Evolutionary conservation across 2,329 filamentous ascomycete species (phyloP).

Genomic region (Dactylonectria macrodidyma): DNA sequence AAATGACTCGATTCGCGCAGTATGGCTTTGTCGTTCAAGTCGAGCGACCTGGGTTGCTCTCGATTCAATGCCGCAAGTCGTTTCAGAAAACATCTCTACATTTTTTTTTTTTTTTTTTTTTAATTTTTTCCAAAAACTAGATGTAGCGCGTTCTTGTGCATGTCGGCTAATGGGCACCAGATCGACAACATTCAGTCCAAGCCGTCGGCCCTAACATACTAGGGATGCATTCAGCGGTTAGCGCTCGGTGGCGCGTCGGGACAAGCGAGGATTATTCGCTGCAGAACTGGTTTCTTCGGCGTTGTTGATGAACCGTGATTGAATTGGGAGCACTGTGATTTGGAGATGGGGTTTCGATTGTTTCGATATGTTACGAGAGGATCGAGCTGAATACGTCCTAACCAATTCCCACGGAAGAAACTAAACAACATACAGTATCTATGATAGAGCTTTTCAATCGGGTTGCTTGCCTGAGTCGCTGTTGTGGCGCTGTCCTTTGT

Average conservation of each 20-base stretch:
- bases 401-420: background rate
- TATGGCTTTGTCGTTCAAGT: background rate
- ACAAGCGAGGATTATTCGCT: slow-evolving; percentile 4
- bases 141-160: slow-evolving; percentile 12
- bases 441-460: background rate
- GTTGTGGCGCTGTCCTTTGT: background rate
- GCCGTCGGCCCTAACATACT: slow-evolving; percentile 21
- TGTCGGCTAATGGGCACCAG: slow-evolving; percentile 30
- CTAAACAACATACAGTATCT: background rate
- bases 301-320: background rate
- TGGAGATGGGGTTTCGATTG: background rate
- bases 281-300: slow-evolving; percentile 17
- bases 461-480: background rate
- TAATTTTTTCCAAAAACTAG: background rate
- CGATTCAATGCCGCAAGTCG: background rate
- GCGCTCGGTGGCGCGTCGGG: slow-evolving; percentile 6
- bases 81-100: too few species aligned
- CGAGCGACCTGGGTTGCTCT: background rate
- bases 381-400: background rate
- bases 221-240: slow-evolving; percentile 12
- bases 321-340: background rate
- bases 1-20: slow-evolving; percentile 1
- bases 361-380: background rate
- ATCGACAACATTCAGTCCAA: slow-evolving; percentile 28
- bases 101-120: background rate